These are phyloP conservation scores for Sporothrix curviconia DNA, from an alignment of 2,329 filamentous ascomycete species.

Conservation along the genomic window DNA sequence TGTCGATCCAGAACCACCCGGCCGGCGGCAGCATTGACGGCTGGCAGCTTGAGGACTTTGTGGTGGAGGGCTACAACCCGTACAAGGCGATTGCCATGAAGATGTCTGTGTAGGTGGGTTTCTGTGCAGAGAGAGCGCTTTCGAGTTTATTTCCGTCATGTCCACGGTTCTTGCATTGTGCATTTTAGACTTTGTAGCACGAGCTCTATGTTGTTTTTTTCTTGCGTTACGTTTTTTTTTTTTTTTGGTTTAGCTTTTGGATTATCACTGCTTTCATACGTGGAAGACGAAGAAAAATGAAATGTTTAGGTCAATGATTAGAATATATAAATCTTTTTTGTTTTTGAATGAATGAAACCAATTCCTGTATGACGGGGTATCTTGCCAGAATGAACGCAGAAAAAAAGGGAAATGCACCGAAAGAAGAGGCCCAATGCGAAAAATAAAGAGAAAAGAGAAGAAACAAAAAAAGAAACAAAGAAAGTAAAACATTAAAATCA, in stretches of 20 bases:
- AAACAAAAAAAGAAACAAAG: background rate
- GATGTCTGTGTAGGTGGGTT: conserved; percentile 83
- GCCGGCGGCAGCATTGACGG: conserved; percentile 74
- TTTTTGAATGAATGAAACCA: no score
- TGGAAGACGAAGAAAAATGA: no score
- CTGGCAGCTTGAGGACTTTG: conserved; percentile 84
- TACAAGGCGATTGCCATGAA: conserved; percentile 95
- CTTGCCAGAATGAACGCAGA: background rate
- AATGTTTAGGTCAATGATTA: background rate
- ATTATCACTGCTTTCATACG: no score
- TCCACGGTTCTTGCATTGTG: background rate
- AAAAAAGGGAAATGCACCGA: background rate
- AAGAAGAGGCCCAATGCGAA: background rate
- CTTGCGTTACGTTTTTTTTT: background rate
- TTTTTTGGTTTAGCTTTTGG: no score
- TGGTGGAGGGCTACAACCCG: conserved; percentile 79
- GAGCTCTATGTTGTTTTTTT: background rate
- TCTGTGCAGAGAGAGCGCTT: background rate
- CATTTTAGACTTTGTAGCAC: background rate
- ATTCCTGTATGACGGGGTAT: conserved; percentile 8
- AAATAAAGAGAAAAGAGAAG: background rate
- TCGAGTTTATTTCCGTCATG: no score
- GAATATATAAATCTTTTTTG: background rate
- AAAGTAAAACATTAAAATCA: background rate
- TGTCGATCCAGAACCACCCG: conserved; percentile 59